Conservation (phyloP, 768 basidiomycete genomes). For the Boletus rubroflammeus region DNA sequence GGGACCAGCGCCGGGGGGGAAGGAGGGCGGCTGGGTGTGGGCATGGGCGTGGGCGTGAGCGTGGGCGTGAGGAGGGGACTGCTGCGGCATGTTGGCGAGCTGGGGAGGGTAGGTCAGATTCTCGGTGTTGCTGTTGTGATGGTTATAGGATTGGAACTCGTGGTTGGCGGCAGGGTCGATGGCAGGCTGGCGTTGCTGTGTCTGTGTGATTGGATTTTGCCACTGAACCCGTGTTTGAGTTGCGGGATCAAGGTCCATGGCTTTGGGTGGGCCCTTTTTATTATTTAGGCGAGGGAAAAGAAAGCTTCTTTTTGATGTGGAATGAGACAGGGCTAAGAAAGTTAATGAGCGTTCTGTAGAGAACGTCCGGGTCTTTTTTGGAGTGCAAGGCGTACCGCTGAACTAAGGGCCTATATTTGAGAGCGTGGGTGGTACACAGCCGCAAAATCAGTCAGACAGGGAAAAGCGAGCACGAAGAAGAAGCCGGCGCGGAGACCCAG, state of each 20-base stretch:
- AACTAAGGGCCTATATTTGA: constrained; percentile 25
- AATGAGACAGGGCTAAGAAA: constrained; percentile 20
- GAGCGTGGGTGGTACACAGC: constrained; percentile 16
- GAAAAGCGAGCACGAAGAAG: constrained; percentile 4
- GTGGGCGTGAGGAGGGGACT: constrained; percentile 23
- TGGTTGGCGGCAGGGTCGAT: constrained; percentile 34
- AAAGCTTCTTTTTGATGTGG: constrained; percentile 35
- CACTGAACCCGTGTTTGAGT: constrained; percentile 34
- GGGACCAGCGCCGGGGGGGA: constrained; percentile 34
- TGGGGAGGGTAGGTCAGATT: constrained; percentile 24
- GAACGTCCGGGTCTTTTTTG: constrained; percentile 23
- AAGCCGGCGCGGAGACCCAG: constrained; percentile 16
- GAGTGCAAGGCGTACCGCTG: constrained; percentile 5
- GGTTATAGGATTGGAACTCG: constrained; percentile 34
- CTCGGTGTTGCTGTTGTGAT: constrained; percentile 23
- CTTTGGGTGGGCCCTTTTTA: constrained; percentile 31
- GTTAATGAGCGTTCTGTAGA: constrained; percentile 28
- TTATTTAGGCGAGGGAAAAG: constrained; percentile 37
- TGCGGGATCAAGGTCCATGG: constrained; percentile 35
- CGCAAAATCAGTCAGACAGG: background rate
- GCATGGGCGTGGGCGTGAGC: constrained; percentile 37
- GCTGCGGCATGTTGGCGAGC: constrained; percentile 32
- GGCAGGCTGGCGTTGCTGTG: constrained; percentile 33
- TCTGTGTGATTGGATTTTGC: constrained; percentile 32
- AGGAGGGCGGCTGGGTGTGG: constrained; percentile 36